Base-by-base conservation (phyloP, 2,329 filamentous ascomycete genomes). In the Chrysosporium queenslandicum region DNA sequence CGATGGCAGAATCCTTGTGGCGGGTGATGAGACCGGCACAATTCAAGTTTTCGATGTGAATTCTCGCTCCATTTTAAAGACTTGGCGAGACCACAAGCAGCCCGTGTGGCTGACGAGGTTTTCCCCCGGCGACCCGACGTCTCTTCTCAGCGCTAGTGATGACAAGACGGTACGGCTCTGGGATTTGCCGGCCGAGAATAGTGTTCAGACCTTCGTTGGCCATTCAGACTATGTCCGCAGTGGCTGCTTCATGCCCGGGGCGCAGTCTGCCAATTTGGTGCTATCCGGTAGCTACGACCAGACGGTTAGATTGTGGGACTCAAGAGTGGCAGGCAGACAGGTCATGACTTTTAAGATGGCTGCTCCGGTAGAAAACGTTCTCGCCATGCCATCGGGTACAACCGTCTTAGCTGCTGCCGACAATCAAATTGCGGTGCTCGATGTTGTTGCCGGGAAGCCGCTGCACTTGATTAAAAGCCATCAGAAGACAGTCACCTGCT, bases 331-430 rank as follows among this genome's bases (percentile, higher is more conserved):
- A 29, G 63, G 77, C 70, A 63, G 76, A 68, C 75, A 83, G 5
- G 88, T 89, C 58, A 92, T 98, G 84, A 87, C 86, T 0, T 97
- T 98, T 74, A 92, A 94, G 74, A 90, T 96, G 72, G 79, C 82
- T n/a, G 86, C 86, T 14, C 85, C 91, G 1, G 79, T 98, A 20
- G 92, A 98, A 69, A 78, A 82, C 48, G 85, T 98, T n/a, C 75
- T 97, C 3, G 83, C 91, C 5, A 82, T 96, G 71, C 83, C 87
- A 7, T 87, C 86, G 1, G 89, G 88, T 45, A 95, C 90, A 3
- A 89, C 87, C 3, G 75, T 98, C 21, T 77, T 96, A 30, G 89
- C 89, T 11, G 81, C 91, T 2, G 82, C 89, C 16, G 90, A 87
- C 53, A 94, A 87, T 64, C 81, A 86, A 56, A 87, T 98, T 62